Base-by-base conservation (phyloP, 129 eudicot genomes). In the Chrysanthemum seticuspe region DNA sequence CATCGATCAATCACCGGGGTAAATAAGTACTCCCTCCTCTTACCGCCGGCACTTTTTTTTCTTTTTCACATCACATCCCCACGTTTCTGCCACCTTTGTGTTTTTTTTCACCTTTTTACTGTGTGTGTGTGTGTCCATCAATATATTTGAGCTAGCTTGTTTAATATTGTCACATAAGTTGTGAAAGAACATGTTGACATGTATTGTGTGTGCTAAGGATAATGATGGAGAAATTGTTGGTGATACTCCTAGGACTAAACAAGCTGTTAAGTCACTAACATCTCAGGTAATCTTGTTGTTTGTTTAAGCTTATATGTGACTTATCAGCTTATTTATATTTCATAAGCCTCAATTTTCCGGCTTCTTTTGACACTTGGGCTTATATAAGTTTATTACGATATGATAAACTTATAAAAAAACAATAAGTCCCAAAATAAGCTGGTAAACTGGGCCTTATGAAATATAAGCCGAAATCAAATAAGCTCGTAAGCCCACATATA, bases 121-220 rank as follows among this genome's bases (percentile, higher is more conserved):
- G 1, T 23, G 25, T 1, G 21, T 21, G 21, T 21, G 25, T 23
- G 25, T 23, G 25, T 23, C 25, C 34, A 29, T 0, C 34, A 29
- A 29, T 29, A 29, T 29, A 29, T 29, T 29, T 29, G 34, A 29
- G 5, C 34, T 29, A 4, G 5, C 36, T 31, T 31, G 7, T 5
- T 36, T 36, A 36, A 36, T 6, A 36, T 36, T 36, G 44, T 5
- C 8, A 16, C 10, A 31, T 18, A 64, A 9, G 45, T 40, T 25
- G 1, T 13, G 34, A 73, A 36, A n/a, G 27, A 15, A 61, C 7
- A 90, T 92, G 98, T 74, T 92, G 82, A 89, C 94, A 14, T 92
- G 98, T 85, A 92, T 92, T 40, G 91, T 86, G 0, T 89, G 98
- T 76, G 70, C 98, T 51, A 89, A 40, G 8, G 6, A 92, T 13